Conservation (phyloP, 208 protist genomes). For the Crithidia expoeki region DNA sequence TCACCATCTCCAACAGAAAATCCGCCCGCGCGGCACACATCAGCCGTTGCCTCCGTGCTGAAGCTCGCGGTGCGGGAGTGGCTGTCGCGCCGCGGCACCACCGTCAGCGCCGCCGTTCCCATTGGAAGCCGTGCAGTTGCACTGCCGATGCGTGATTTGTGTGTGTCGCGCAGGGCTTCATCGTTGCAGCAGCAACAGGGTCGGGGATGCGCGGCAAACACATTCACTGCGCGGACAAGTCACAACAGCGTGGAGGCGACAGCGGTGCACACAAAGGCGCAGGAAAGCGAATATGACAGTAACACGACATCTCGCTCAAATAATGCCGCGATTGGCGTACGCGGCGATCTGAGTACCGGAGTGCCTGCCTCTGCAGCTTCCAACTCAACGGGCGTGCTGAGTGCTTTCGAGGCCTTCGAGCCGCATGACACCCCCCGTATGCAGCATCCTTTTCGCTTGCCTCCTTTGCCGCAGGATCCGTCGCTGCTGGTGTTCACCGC, state of each 20-base stretch:
- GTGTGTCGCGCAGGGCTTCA: neutral
- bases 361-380: too few relatives aligned
- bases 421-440: constrained; percentile 35
- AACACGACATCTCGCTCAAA: too few relatives aligned
- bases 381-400: neutral
- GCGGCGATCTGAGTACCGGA: too few relatives aligned
- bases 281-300: too few relatives aligned
- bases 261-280: neutral
- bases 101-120: constrained; percentile 42
- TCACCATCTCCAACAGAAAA: neutral
- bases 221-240: neutral
- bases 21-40: constrained; percentile 5
- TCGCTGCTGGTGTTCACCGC: constrained; percentile 45
- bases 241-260: neutral
- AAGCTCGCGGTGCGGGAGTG: constrained; percentile 39
- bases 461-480: constrained; percentile 61
- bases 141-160: constrained; percentile 41
- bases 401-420: constrained; percentile 47
- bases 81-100: constrained; percentile 46
- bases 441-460: constrained; percentile 51
- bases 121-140: constrained; percentile 41
- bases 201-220: neutral
- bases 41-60: constrained; percentile 17
- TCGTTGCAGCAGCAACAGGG: neutral
- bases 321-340: too few relatives aligned